These are phyloP conservation scores for Penicillium sp. DNA, from an alignment of 2,329 filamentous ascomycete species.

Conservation along the genomic window DNA sequence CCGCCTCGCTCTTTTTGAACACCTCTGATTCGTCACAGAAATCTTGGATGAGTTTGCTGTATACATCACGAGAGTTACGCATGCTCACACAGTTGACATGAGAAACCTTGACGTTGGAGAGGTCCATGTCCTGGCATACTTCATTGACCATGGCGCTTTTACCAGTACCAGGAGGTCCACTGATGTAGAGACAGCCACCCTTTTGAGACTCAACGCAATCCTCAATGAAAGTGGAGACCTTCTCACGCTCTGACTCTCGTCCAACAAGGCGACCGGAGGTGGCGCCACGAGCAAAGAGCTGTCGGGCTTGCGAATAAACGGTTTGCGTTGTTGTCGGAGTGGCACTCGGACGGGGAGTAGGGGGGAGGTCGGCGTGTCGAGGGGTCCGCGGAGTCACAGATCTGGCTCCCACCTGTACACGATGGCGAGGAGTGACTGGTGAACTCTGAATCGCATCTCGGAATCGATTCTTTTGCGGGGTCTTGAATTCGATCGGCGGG, in stretches of 20 bases:
- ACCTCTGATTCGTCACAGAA: conserved; percentile 64
- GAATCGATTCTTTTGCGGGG: conserved; percentile 57
- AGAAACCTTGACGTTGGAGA: conserved; percentile 61
- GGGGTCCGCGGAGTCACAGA: conserved; percentile 77
- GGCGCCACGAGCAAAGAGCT: conserved; percentile 79
- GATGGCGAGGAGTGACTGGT: conserved; percentile 78
- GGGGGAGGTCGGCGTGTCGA: conserved; percentile 23
- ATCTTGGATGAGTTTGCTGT: conserved; percentile 71
- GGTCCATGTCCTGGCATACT: conserved; percentile 63
- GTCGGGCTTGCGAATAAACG: conserved; percentile 82
- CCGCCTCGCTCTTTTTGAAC: conserved; percentile 66
- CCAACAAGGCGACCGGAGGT: conserved; percentile 75
- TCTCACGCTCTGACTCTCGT: conserved; percentile 66
- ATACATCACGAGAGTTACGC: conserved; percentile 83
- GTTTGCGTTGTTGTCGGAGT: conserved; percentile 67
- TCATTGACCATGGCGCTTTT: conserved; percentile 93
- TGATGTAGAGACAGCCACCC: conserved; percentile 88
- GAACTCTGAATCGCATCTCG: conserved; percentile 73
- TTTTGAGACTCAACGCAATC: conserved; percentile 60
- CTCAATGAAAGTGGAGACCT: conserved; percentile 69
- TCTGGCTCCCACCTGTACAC: conserved; percentile 74
- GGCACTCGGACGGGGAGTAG: conserved; percentile 61
- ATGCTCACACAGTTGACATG: conserved; percentile 98
- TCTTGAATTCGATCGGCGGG: conserved; percentile 44
- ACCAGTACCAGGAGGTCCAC: conserved; percentile 91